Evolutionary conservation across 192 early-diverging fungal species (phyloP), one percentile per base, ranked within the genome.

Genomic region (Physocladia obscura): DNA sequence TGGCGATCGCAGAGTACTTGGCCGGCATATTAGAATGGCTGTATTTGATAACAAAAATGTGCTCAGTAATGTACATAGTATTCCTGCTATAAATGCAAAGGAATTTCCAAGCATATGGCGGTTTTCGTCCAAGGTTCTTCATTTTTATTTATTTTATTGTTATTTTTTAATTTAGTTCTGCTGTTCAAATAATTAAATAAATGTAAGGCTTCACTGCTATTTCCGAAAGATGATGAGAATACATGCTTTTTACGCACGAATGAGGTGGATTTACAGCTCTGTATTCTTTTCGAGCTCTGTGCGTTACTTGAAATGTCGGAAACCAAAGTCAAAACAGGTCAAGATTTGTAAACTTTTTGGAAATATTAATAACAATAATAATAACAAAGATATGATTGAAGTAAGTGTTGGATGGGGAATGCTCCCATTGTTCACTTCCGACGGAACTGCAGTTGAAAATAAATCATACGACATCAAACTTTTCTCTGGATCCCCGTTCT

Each of bases 201-300:
- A 3, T 30, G 11, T 13, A 13, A 82, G 78, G 69, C 78, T 13
- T 80, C 78, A 3, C 49, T 84, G 4, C 56, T 84, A 52, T 81
- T 81, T 49, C 80, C 78, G 21, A 79, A 77, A 50, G 80, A 80
- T 56, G 76, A 84, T 52, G 76, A 80, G 50, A 82, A 82, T 59
- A 73, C 79, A 22, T 79, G 74, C 31, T 82, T 84, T 58, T 38
- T 81, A 4, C 50, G 83, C 4, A 70, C 72, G 13, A 71, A 74
- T 51, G 77, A 80, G 35, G 63, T 74, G 15, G 83, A 82, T 29
- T 67, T 77, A n/a, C 74, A 80, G 37, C 67, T 82, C 11, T 78
- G 62, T 30, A 27, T 84, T 2, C 48, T 84, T 13, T 82, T 84
- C 74, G 83, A 84, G 65, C 30, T 80, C 17, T 78, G 78, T 49